Evolutionary conservation across 768 basidiomycete species (phyloP), one percentile per base, ranked within the genome.

Genomic region (Xerocomellus intermedius): DNA sequence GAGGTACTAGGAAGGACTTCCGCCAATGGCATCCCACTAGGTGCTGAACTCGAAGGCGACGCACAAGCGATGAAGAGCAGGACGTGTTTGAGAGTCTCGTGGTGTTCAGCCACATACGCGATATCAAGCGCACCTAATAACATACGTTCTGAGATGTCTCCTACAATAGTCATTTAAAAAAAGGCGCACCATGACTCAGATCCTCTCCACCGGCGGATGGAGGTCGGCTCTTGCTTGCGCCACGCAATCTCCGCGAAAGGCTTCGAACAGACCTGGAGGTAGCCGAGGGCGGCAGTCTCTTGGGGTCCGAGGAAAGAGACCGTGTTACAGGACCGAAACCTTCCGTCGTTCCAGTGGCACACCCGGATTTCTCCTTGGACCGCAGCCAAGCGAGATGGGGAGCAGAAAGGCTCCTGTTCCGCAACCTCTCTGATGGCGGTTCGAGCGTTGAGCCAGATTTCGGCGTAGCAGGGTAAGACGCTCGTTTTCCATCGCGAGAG

Each of bases 31-130:
- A 75, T 65, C 4, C 82, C 81, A 2, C 76, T 76, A 32, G 85
- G 73, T n/a, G 33, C n/a, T 5, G 53, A 42, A 10, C 45, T 36
- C 24, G 55, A 54, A 42, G 58, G 41, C 4, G 59, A 60, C 14
- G 48, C 58, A 21, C 48, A 41, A 21, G 81, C 81, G 48, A 94
- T 74, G 66, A 92, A 89, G 22, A 92, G 81, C 35, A 92, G 75
- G 30, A 96, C 79, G 46, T 87, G 87, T 22, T 85, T 84, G 5
- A 98, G 81, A 53, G 85, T 91, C 67, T 94, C 91, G 65, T 95
- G 93, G 64, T 91, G 82, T 70, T 97, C 95, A 1, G 83, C 82
- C 26, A 87, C 73, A 57, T 80, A 86, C 16, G 75, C 69, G 9
- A 86, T 69, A 45, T 75, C 69, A 8, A 81, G 65, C 0, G 70